Percentiles rank a stretch among this genome's conserved stretches.
These are phyloP conservation scores for Tricholoma bakamatsutake DNA, from an alignment of 768 basidiomycete genomes.

Conservation along the genomic window DNA sequence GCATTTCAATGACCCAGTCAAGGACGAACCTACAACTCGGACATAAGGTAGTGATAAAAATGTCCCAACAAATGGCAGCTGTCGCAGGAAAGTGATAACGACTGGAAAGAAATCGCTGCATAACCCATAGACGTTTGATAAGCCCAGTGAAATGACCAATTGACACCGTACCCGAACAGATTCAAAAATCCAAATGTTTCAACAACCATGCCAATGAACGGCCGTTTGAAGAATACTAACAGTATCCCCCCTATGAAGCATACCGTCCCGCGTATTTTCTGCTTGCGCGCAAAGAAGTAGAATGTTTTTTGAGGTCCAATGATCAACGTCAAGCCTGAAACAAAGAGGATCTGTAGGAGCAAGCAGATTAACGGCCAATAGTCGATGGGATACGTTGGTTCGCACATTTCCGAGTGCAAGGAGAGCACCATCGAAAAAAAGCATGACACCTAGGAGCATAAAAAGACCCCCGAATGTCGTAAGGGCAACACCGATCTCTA, in stretches of 20 bases:
- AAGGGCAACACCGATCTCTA: constrained; percentile 95
- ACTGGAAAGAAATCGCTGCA: constrained; percentile 98
- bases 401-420: constrained; percentile 94
- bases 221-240: constrained; percentile 94
- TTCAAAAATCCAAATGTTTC: constrained; percentile 98
- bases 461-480: constrained; percentile 94
- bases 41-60: constrained; percentile 85
- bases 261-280: constrained; percentile 86
- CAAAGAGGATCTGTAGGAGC: constrained; percentile 78
- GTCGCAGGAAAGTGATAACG: constrained; percentile 92
- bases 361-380: constrained; percentile 4
- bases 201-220: constrained; percentile 87
- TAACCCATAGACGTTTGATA: neutral
- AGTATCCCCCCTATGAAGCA: constrained; percentile 89
- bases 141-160: neutral
- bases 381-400: neutral
- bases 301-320: constrained; percentile 97
- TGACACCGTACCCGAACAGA: constrained; percentile 75
- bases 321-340: constrained; percentile 91
- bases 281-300: constrained; percentile 94
- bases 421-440: constrained; percentile 94
- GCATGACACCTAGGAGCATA: constrained; percentile 93
- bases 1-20: neutral
- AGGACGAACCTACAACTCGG: constrained; percentile 54
- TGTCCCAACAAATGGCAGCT: constrained; percentile 88